Base-by-base conservation (phyloP, 768 basidiomycete species). In the Clitopilus hobsonii region DNA sequence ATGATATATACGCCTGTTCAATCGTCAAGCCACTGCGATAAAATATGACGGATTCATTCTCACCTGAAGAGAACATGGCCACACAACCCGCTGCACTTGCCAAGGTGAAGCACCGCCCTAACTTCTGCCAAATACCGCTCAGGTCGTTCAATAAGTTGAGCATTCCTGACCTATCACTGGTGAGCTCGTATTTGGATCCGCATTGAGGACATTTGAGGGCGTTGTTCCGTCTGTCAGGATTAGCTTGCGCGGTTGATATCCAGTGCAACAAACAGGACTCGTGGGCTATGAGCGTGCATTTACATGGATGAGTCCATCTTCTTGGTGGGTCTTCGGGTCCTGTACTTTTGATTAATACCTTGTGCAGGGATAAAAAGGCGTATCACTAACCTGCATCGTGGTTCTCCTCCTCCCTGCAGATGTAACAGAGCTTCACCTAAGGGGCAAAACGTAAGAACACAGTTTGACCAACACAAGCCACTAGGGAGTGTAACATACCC, bases 141-240 rank as follows among this genome's bases (percentile, higher is more conserved):
- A 80, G 71, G 1, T 67, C 55, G n/a, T 82, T 70, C 54, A 91
- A 60, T 22, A 82, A 53, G 14, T 73, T 69, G 28, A 91, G 72
- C 0, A 81, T 32, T 10, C 69, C 52, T 0, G 88, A 85, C 52
- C 84, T 80, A 8, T 83, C 69, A 68, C 87, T 90, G 59, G 84
- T 79, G 50, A 91, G 65, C 64, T 87, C 81, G 64, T 90, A 91
- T 29, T 63, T 61, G 0, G 84, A 73, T 10, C 84, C 77, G 57
- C 90, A 92, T 58, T 92, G 90, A 0, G 90, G 89, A 61, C 90
- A 92, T 63, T 89, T 88, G 57, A 90, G 77, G 0, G 88, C 87
- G 63, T 88, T 86, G 1, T 77, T 69, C 25, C 81, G 76, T 7
- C 84, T 80, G 8, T 74, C 68, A 6, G 76, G 54, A 48, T 74